phyloP scores from a whole-genome alignment of 352 stramenopile genomes.

The Elongisporangium prolatum region DNA sequence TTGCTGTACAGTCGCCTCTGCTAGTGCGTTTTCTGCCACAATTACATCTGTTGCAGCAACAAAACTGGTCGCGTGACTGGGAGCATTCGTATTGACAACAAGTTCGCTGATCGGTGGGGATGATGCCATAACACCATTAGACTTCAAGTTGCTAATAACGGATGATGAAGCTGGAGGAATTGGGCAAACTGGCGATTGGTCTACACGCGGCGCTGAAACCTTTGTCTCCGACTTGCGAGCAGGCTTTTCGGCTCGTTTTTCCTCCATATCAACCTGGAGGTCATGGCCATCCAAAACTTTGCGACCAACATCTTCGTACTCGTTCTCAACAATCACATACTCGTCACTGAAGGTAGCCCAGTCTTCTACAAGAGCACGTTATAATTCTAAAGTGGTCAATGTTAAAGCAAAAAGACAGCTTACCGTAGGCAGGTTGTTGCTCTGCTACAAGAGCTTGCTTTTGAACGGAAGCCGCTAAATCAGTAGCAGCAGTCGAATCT shows the following conservation, averaged over 20 bases:
- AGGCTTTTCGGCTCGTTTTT: constrained; percentile 21
- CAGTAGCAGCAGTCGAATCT: constrained; percentile 12
- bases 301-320: constrained; percentile 74
- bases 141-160: neutral
- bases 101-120: neutral
- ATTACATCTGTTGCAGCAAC: neutral
- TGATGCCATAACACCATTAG: neutral
- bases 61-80: neutral
- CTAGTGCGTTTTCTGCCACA: constrained; percentile 11
- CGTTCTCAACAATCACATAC: constrained; percentile 79
- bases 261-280: constrained; percentile 34
- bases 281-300: constrained; percentile 62
- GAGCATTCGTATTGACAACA: neutral
- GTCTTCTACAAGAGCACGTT: constrained; percentile 28
- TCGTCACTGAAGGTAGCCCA: constrained; percentile 73
- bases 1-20: neutral
- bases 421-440: constrained; percentile 62
- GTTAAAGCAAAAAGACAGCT: constrained; percentile 1
- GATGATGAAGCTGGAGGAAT: neutral
- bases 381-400: neutral
- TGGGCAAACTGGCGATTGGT: neutral
- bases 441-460: constrained; percentile 70
- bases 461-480: constrained; percentile 43
- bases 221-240: neutral
- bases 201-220: neutral